These are phyloP conservation scores for Ceriops zippeliana DNA, from an alignment of 345 rosid species.

Conservation along the genomic window DNA sequence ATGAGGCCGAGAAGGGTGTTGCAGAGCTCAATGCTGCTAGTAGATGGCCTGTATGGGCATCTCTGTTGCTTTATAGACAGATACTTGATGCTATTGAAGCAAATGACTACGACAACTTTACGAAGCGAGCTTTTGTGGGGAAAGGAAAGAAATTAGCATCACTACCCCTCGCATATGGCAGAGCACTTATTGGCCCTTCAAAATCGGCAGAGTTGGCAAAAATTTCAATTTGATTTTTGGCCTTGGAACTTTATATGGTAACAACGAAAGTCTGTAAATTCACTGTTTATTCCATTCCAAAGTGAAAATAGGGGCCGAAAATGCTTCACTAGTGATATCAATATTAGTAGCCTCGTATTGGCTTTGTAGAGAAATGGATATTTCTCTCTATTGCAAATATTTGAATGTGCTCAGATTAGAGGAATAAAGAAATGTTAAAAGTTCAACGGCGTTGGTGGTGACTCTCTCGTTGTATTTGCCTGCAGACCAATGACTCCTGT, in stretches of 20 bases:
- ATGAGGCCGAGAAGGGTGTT: conserved; percentile 49
- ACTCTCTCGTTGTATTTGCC: no score
- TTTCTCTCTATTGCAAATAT: no score
- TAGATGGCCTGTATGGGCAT: conserved; percentile 57
- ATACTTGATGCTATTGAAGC: conserved; percentile 50
- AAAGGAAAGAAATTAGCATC: conserved; percentile 40
- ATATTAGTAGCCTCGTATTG: not conserved
- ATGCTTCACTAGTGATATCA: not conserved
- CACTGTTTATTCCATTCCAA: not conserved
- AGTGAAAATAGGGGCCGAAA: not conserved
- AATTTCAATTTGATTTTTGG: not conserved
- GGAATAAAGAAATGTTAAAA: no score
- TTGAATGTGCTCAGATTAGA: no score
- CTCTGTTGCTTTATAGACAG: conserved; percentile 41
- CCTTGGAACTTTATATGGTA: not conserved
- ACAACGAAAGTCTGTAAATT: not conserved
- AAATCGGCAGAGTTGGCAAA: conserved; percentile 1
- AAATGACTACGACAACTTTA: conserved; percentile 48
- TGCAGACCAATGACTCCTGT: no score
- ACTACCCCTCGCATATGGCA: conserved; percentile 42
- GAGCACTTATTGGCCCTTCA: conserved; percentile 35
- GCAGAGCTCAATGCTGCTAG: conserved; percentile 41
- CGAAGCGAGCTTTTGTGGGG: conserved; percentile 46
- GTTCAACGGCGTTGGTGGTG: no score
- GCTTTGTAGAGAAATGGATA: no score